phyloP scores from a whole-genome alignment of 805 yeast genomes.

The Groenewaldozyma salmanticensis region DNA sequence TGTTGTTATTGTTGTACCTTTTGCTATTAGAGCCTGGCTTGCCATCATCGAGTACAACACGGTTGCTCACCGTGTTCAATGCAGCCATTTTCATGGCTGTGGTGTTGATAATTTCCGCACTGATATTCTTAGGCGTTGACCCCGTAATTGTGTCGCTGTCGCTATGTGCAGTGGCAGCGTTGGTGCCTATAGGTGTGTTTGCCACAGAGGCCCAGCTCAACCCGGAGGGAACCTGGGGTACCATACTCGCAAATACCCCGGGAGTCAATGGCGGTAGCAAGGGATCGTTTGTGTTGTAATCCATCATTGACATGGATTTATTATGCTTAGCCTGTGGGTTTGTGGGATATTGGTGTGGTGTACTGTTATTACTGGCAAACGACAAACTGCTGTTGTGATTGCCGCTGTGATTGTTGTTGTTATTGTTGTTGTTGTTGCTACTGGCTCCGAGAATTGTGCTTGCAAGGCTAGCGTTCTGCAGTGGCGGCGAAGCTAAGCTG shows the following conservation, averaged over 20 bases:
- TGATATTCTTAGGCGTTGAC: slow-evolving; percentile 14
- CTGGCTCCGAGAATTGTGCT: neutral
- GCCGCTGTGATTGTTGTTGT: neutral
- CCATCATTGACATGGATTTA: slow-evolving; percentile 14
- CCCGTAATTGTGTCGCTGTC: slow-evolving; percentile 3
- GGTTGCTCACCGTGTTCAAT: slow-evolving; percentile 41
- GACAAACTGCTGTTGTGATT: too few species aligned
- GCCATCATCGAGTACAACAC: slow-evolving; percentile 35
- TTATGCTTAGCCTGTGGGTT: slow-evolving; percentile 5
- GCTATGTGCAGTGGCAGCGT: too few species aligned
- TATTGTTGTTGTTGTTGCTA: neutral
- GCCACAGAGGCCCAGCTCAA: slow-evolving; percentile 23
- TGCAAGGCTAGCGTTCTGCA: slow-evolving; percentile 3
- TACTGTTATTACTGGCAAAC: too few species aligned
- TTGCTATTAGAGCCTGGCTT: slow-evolving; percentile 17
- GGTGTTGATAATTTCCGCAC: slow-evolving; percentile 22
- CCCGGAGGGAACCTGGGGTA: slow-evolving; percentile 10
- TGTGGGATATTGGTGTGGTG: neutral
- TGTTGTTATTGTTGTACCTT: slow-evolving; percentile 7
- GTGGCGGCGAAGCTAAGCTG: slow-evolving; percentile 2
- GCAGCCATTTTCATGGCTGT: slow-evolving; percentile 57
- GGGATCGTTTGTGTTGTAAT: slow-evolving; percentile 6
- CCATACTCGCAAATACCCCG: neutral
- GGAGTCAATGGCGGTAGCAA: too few species aligned
- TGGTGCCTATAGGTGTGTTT: slow-evolving; percentile 19